phyloP scores from a whole-genome alignment of 345 rosid species.

The Excoecaria agallocha region DNA sequence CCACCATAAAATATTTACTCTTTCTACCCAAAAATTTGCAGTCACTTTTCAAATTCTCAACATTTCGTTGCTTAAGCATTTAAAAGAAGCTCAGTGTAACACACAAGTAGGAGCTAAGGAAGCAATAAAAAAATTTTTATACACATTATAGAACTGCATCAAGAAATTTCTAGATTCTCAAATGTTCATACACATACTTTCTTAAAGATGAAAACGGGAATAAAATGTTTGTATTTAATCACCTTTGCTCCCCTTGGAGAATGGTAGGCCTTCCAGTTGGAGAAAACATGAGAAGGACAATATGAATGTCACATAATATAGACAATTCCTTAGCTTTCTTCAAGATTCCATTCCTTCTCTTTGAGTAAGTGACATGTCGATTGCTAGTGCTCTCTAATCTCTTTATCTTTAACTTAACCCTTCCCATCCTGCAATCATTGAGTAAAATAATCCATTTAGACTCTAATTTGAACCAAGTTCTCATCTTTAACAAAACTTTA shows the following conservation, averaged over 20 bases:
- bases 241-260: constrained; percentile 78
- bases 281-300: constrained; percentile 85
- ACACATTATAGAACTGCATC: background rate
- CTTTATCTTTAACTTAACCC: constrained; percentile 86
- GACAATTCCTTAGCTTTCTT: constrained; percentile 92
- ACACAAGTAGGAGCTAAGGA: background rate
- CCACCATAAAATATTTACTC: background rate
- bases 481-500: background rate
- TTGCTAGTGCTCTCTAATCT: constrained; percentile 69
- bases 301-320: constrained; percentile 76
- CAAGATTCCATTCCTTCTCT: constrained; percentile 75
- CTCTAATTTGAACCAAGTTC: background rate
- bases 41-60: background rate
- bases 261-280: constrained; percentile 72
- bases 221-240: background rate
- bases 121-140: background rate
- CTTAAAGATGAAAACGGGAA: background rate
- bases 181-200: background rate
- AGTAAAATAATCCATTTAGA: background rate
- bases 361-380: constrained; percentile 79
- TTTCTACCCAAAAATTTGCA: background rate
- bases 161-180: background rate
- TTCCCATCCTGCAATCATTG: constrained; percentile 61
- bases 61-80: no score
- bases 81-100: background rate